Evolutionary conservation across 352 stramenopile genomes (phyloP).

Genomic region (Phytophthora ramorum): DNA sequence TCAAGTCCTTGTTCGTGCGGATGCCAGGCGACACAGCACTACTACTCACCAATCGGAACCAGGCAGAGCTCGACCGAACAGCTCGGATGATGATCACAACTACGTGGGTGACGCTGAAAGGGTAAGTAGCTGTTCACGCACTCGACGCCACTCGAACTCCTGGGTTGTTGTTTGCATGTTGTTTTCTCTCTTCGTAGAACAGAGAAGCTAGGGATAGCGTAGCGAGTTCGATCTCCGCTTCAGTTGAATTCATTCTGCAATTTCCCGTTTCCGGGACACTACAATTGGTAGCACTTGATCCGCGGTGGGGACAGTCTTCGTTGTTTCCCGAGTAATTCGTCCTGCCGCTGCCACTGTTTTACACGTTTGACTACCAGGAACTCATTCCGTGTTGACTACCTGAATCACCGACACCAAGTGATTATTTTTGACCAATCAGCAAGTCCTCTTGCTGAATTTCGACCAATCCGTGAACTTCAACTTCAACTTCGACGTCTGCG

Average conservation of each 20-base stretch:
- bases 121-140: no score
- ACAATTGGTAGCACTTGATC: not conserved
- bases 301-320: not conserved
- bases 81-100: no score
- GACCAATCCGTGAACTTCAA: not conserved
- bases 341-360: not conserved
- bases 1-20: no score
- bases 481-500: constrained; percentile 3
- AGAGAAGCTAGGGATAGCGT: not conserved
- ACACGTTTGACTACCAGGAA: not conserved
- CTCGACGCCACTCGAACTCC: no score
- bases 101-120: no score
- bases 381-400: not conserved
- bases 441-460: not conserved
- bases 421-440: not conserved
- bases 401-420: not conserved
- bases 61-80: no score
- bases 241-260: not conserved
- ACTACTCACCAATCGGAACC: no score
- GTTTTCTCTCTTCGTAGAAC: no score
- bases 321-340: not conserved
- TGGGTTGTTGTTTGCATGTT: no score
- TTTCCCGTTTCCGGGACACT: not conserved
- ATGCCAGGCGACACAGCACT: no score
- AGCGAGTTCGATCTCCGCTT: not conserved